Percentiles rank a stretch among this genome's conserved stretches.
These are phyloP conservation scores for Aspergillus pseudoterreus DNA, from an alignment of 2,329 filamentous ascomycete genomes.

Conservation along the genomic window DNA sequence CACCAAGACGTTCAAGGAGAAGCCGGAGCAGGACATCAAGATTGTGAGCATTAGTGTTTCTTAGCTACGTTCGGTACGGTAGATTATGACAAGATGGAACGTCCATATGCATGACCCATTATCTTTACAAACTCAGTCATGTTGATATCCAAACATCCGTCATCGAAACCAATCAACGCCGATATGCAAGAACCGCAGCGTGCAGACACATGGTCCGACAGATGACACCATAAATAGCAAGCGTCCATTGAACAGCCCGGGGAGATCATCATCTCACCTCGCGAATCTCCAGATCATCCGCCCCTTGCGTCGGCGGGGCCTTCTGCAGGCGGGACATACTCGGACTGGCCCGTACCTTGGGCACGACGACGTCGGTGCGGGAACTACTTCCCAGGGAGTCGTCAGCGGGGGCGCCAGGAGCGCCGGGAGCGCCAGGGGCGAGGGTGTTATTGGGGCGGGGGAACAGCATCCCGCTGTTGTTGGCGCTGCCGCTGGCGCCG, in stretches of 20 bases:
- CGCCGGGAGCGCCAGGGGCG: constrained; percentile 4
- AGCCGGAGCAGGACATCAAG: constrained; percentile 95
- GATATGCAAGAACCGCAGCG: neutral
- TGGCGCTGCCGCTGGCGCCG: constrained; percentile 19
- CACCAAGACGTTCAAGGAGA: constrained; percentile 79
- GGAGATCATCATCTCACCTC: constrained; percentile 15
- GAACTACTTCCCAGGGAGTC: constrained; percentile 28
- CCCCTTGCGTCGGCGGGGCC: constrained; percentile 10
- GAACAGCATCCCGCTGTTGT: constrained; percentile 20
- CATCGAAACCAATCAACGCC: neutral
- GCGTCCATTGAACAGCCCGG: too few relatives aligned
- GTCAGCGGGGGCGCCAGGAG: constrained; percentile 7
- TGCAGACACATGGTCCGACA: too few relatives aligned
- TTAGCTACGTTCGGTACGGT: constrained; percentile 13
- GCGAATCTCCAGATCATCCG: constrained; percentile 22
- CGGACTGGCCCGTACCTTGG: constrained; percentile 11
- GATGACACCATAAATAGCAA: too few relatives aligned
- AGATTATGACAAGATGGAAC: constrained; percentile 14
- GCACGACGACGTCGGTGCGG: constrained; percentile 19
- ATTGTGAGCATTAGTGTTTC: constrained; percentile 72
- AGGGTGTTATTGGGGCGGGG: constrained; percentile 13
- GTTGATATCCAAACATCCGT: neutral
- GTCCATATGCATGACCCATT: neutral
- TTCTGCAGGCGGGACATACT: constrained; percentile 23
- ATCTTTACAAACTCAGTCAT: neutral